Evolutionary conservation across 1,284 basidiomycete species (phyloP), one percentile per base, ranked within the genome.

Genomic region (Marasmius oreades): DNA sequence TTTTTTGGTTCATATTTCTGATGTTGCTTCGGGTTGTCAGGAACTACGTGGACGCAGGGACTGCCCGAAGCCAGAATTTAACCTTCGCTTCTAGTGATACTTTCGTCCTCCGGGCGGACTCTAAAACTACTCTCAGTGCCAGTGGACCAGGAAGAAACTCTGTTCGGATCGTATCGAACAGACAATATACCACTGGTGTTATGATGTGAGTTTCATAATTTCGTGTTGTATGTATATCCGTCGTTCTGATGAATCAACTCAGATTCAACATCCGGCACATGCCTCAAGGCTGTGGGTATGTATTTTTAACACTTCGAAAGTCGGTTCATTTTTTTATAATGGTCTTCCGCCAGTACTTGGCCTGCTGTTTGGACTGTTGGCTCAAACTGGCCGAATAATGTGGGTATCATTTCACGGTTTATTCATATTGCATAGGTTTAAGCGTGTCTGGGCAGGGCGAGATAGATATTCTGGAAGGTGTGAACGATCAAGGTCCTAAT

Each of bases 391-490:
- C 83, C 82, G 2, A 64, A 70, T 52, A 65, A 73, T 37, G 80
- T 78, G 63, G 36, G 66, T 28, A 18, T 45, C 12, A 28, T 45
- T 12, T 2, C 39, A n/a, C 23, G 8, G 48, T 18, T 22, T 22
- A n/a, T 20, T 20, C 34, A 34, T 14, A 18, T 18, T 11, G 0
- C 33, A 48, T 56, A 26, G 28, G 28, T 61, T 24, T 12, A 22
- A 52, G 51, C n/a, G 28, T 26, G 11, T 52, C 11, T 16, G n/a
- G 20, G 16, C 57, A 81, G 82, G 84, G 84, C 0, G 82, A 90
- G 67, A 77, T 88, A 23, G 87, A 90, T 67, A 85, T 90, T 50
- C 55, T 89, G 14, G 88, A 90, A 67, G 86, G 82, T 12, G 81
- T 87, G 36, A 88, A 89, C 62, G 77, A 80, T 62, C 67, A 75